These are phyloP conservation scores for Psilocybe tampanensis DNA, from an alignment of 768 basidiomycete genomes.

Conservation along the genomic window DNA sequence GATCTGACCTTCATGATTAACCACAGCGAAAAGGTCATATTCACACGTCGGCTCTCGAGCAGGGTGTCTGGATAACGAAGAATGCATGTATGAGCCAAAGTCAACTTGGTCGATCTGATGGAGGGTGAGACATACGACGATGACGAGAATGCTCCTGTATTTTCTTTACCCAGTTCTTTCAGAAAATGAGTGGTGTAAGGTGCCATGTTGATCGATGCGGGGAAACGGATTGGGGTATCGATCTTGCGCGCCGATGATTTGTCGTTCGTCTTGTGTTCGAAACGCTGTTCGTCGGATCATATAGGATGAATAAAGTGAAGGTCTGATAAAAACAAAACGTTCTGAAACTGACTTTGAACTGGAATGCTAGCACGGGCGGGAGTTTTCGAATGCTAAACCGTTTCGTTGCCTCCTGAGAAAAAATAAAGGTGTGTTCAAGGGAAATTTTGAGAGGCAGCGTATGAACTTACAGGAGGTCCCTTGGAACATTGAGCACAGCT, in stretches of 20 bases:
- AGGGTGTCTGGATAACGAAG: constrained; percentile 11
- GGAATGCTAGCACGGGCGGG: constrained; percentile 90
- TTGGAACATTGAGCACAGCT: constrained; percentile 83
- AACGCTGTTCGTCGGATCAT: constrained; percentile 83
- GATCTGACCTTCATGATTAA: constrained; percentile 93
- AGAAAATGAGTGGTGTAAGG: constrained; percentile 75
- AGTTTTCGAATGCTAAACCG: constrained; percentile 83
- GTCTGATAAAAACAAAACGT: background rate
- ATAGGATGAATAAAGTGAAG: constrained; percentile 1
- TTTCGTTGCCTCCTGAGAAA: constrained; percentile 72
- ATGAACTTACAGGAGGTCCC: constrained; percentile 55
- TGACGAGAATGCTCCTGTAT: constrained; percentile 23
- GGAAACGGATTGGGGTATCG: constrained; percentile 80
- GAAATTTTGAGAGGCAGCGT: background rate
- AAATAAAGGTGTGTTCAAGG: background rate
- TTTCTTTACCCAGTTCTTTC: constrained; percentile 52
- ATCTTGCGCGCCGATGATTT: constrained; percentile 82
- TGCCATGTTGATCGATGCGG: constrained; percentile 84
- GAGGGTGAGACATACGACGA: no score
- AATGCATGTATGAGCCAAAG: no score
- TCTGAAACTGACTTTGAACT: constrained; percentile 74
- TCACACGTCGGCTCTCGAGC: constrained; percentile 76
- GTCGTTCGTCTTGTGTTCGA: constrained; percentile 82
- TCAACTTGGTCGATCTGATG: no score
- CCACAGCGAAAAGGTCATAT: constrained; percentile 91